Conservation (phyloP, 192 early-diverging fungal genomes). For the Funneliformis geosporum region DNA sequence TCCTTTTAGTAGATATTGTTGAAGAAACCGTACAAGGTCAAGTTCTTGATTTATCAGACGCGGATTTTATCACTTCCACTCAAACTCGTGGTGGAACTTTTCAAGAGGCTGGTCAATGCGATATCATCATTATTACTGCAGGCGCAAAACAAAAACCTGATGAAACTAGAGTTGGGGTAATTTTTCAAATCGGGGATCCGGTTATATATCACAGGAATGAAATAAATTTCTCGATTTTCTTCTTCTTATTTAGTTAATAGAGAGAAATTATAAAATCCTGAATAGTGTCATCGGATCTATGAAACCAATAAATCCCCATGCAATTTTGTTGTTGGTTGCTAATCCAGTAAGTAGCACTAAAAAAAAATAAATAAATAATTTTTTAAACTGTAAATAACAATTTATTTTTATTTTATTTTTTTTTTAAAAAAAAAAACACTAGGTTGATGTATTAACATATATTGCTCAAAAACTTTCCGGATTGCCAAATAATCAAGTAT, state of each 20-base stretch:
- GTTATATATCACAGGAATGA: not conserved
- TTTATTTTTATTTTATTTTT: not conserved
- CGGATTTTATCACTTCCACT: slow-evolving; percentile 69
- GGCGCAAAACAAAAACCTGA: slow-evolving; percentile 80
- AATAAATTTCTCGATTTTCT: not conserved
- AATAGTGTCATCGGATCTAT: slow-evolving; percentile 68
- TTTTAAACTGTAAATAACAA: not conserved
- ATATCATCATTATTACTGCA: slow-evolving; percentile 83
- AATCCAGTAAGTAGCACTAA: slow-evolving; percentile 69
- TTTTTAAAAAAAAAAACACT: not conserved
- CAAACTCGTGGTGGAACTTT: slow-evolving; percentile 58
- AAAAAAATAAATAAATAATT: not conserved
- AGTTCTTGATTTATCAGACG: slow-evolving; percentile 82
- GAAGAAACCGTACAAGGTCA: slow-evolving; percentile 70
- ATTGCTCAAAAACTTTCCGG: slow-evolving; percentile 85
- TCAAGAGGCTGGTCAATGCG: slow-evolving; percentile 77
- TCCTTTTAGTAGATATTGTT: slow-evolving; percentile 73
- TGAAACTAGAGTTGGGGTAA: slow-evolving; percentile 66
- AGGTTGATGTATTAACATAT: slow-evolving; percentile 70
- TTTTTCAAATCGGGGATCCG: not conserved
- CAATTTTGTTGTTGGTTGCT: slow-evolving; percentile 77
- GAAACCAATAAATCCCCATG: slow-evolving; percentile 71
- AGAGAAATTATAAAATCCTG: slow-evolving; percentile 80
- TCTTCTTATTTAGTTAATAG: slow-evolving; percentile 55
- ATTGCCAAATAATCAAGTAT: slow-evolving; percentile 72